A percentile compares a stretch with the other conserved stretches of the same genome.
Conservation (phyloP, 2,329 filamentous ascomycete genomes). For the Aspergillus caelatus region DNA sequence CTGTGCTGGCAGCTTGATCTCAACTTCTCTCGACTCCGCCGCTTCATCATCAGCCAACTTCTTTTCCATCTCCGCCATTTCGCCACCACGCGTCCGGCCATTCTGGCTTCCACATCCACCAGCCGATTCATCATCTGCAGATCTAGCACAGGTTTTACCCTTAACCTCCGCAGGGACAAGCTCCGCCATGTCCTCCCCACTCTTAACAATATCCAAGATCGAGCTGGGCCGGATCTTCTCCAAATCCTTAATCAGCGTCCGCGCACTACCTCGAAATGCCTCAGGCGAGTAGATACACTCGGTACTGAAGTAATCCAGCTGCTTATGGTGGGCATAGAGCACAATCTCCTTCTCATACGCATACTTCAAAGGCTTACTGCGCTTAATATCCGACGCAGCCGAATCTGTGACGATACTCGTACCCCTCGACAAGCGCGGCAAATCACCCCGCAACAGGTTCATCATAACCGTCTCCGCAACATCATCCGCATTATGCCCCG, state of each 20-base stretch:
- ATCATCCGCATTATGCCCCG: slow-evolving; percentile 96
- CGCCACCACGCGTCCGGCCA: slow-evolving; percentile 68
- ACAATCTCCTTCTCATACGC: slow-evolving; percentile 99
- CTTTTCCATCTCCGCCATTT: slow-evolving; percentile 82
- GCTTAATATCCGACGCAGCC: slow-evolving; percentile 81
- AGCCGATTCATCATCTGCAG: slow-evolving; percentile 54
- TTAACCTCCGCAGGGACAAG: slow-evolving; percentile 69
- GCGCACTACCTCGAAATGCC: slow-evolving; percentile 89
- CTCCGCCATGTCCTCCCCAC: slow-evolving; percentile 92
- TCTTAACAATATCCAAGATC: slow-evolving; percentile 90
- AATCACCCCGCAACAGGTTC: slow-evolving; percentile 89
- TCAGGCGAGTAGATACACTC: slow-evolving; percentile 99
- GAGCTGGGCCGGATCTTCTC: slow-evolving; percentile 92
- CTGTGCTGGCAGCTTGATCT: slow-evolving; percentile 54
- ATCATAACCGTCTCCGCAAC: slow-evolving; percentile 97
- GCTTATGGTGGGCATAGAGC: slow-evolving; percentile 94
- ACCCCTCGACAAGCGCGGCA: slow-evolving; percentile 82
- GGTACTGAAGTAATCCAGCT: slow-evolving; percentile 95
- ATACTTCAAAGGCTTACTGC: slow-evolving; percentile 96
- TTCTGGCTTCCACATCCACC: slow-evolving; percentile 77
- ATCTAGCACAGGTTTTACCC: slow-evolving; percentile 25
- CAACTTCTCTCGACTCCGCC: slow-evolving; percentile 65
- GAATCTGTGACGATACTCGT: slow-evolving; percentile 86
- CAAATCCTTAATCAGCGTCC: slow-evolving; percentile 90
- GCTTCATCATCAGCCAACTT: slow-evolving; percentile 67